phyloP scores from a whole-genome alignment of 2,329 filamentous ascomycete species.

The Aureobasidium namibiae region DNA sequence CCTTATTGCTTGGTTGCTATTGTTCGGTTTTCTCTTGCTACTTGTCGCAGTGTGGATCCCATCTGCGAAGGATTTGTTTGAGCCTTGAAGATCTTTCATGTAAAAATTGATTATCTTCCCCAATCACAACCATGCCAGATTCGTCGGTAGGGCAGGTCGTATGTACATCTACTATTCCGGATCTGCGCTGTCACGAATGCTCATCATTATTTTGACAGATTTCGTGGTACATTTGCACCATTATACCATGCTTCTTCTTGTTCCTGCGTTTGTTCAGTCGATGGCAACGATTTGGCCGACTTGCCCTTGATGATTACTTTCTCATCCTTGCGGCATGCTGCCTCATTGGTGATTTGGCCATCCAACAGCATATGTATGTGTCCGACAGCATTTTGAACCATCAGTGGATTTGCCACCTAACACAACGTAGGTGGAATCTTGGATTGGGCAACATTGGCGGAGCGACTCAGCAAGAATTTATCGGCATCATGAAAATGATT shows the following conservation, averaged over 20 bases:
- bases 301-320: conserved; percentile 5
- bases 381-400: background rate
- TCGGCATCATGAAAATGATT: conserved; percentile 10
- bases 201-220: background rate
- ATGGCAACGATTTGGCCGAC: conserved; percentile 5
- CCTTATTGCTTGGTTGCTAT: background rate
- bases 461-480: background rate
- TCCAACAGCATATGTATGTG: conserved; percentile 7
- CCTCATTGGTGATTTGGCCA: conserved; percentile 1
- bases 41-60: background rate
- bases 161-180: background rate
- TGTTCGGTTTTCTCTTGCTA: background rate
- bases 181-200: background rate
- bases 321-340: conserved; percentile 6
- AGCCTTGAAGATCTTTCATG: background rate
- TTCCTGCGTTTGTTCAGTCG: background rate
- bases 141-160: conserved; percentile 10
- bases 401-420: background rate
- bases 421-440: conserved; percentile 3
- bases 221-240: conserved; percentile 13
- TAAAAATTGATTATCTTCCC: background rate
- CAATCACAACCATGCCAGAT: background rate
- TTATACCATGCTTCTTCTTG: conserved; percentile 8
- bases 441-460: background rate
- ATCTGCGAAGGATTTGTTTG: background rate